Percentiles rank a stretch among this genome's conserved stretches.
These are phyloP conservation scores for Apostasia ramifera DNA, from an alignment of 106 monocot genomes.

Conservation along the genomic window DNA sequence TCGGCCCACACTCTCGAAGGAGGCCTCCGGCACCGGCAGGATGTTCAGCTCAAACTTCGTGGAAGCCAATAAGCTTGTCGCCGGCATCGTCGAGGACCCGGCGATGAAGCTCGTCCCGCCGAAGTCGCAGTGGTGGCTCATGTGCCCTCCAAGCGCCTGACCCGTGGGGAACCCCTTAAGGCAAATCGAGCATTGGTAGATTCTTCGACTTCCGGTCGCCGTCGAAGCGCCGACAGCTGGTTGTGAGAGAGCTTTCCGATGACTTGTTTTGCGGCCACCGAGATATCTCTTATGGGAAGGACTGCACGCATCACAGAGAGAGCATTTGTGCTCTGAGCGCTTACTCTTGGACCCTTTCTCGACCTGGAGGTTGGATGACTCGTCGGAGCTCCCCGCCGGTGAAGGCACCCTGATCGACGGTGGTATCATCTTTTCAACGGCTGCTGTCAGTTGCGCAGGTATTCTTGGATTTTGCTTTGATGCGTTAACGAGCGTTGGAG, in stretches of 20 bases:
- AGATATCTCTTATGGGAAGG: slow-evolving; percentile 33
- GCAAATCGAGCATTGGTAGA: slow-evolving; percentile 32
- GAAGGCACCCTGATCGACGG: not conserved
- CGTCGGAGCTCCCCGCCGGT: not conserved
- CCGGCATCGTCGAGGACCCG: not conserved
- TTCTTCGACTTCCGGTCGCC: not conserved
- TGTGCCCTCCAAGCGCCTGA: slow-evolving; percentile 60
- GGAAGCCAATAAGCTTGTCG: not conserved
- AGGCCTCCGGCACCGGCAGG: slow-evolving; percentile 19
- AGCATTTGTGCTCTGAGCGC: slow-evolving; percentile 38
- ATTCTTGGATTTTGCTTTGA: too few relatives aligned
- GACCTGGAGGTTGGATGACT: too few relatives aligned
- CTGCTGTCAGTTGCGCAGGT: not conserved
- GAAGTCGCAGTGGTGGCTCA: slow-evolving; percentile 37
- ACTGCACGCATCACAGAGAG: slow-evolving; percentile 35
- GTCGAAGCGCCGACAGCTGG: not conserved
- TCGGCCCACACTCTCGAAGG: slow-evolving; percentile 4
- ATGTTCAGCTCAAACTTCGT: slow-evolving; percentile 27
- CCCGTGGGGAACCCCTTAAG: slow-evolving; percentile 34
- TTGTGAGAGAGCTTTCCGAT: slow-evolving; percentile 6
- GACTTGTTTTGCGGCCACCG: slow-evolving; percentile 38
- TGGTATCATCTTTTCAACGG: not conserved
- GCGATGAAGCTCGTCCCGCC: slow-evolving; percentile 10
- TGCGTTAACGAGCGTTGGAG: too few relatives aligned
- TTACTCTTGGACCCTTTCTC: slow-evolving; percentile 24